Evolutionary conservation across 169 alveolate species (phyloP).

Genomic region (Plasmodium adleri): DNA sequence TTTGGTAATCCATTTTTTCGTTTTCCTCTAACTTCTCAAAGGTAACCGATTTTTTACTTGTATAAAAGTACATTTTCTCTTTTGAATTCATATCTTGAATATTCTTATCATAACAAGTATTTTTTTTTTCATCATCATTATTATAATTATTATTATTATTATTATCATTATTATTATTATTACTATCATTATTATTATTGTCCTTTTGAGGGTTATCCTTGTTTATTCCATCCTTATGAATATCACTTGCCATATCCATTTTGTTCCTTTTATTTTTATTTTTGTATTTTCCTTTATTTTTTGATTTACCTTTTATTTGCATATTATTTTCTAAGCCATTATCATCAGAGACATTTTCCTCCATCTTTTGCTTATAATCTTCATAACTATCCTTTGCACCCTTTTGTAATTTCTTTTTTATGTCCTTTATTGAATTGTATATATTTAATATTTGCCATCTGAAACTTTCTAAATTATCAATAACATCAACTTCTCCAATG

Average conservation of each 20-base stretch:
- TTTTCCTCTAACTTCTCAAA: conserved; percentile 62
- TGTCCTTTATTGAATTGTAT: conserved; percentile 53
- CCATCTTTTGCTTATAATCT: not conserved
- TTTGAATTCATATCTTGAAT: not conserved
- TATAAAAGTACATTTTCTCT: conserved; percentile 16
- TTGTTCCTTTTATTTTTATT: not conserved
- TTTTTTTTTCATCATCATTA: not conserved
- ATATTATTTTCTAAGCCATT: conserved; percentile 8
- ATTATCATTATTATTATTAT: not conserved
- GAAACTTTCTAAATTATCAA: conserved; percentile 73
- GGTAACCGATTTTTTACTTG: conserved; percentile 70
- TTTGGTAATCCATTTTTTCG: conserved; percentile 4
- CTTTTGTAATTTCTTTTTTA: conserved; percentile 41
- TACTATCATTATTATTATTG: not conserved
- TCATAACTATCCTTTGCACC: not conserved
- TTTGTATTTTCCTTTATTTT: not conserved
- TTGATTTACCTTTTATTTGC: not conserved
- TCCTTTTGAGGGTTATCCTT: not conserved
- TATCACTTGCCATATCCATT: not conserved
- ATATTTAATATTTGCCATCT: conserved; percentile 60
- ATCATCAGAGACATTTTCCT: conserved; percentile 41
- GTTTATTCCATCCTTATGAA: not conserved
- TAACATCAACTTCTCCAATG: conserved; percentile 57
- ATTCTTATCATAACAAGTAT: not conserved
- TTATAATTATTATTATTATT: conserved; percentile 8